Base-by-base conservation (phyloP, 1,284 basidiomycete species). In the Rhodofomes roseus region DNA sequence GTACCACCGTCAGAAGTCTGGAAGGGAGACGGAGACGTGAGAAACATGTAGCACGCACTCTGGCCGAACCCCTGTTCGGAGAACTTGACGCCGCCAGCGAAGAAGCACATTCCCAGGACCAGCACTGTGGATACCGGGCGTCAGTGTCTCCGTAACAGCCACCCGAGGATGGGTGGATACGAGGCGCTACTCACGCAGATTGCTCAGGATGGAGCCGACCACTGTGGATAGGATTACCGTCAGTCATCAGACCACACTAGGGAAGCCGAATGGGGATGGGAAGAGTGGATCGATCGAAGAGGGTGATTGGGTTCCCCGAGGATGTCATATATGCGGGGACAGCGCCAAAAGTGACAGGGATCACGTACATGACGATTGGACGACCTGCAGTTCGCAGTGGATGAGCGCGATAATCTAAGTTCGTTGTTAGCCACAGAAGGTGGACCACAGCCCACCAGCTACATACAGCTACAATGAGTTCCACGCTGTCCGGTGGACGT, bases 91-190 rank as follows among this genome's bases (percentile, higher is more conserved):
- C 89, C 89, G 54, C 88, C 89, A 29, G 84, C 85, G 69, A 89
- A 86, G 77, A 90, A 84, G 71, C 86, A 90, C 90, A 92, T 87
- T 57, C 92, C 92, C 50, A 94, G 81, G 6, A 95, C 92, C 56
- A 95, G 83, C 37, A 94, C 83, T 87, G 64, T 27, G 54, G 41
- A 36, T 39, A 53, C 54, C 39, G 54, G 14, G 37, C 56, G 54
- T 5, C 40, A 29, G 43, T n/a, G n/a, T 39, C 8, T 11, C 18
- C 59, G 56, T 50, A 54, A 29, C 41, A 34, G 22, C 46, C 29
- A 39, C 29, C 9, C 55, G 12, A 27, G 39, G 18, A 29, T 27
- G 22, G 20, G n/a, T n/a, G n/a, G n/a, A n/a, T n/a, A n/a, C n/a
- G n/a, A 20, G 9, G 50, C n/a, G 34, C 31, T 18, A 64, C 78